Conservation (phyloP, 768 basidiomycete genomes). For the Tylopilus subfusipes region DNA sequence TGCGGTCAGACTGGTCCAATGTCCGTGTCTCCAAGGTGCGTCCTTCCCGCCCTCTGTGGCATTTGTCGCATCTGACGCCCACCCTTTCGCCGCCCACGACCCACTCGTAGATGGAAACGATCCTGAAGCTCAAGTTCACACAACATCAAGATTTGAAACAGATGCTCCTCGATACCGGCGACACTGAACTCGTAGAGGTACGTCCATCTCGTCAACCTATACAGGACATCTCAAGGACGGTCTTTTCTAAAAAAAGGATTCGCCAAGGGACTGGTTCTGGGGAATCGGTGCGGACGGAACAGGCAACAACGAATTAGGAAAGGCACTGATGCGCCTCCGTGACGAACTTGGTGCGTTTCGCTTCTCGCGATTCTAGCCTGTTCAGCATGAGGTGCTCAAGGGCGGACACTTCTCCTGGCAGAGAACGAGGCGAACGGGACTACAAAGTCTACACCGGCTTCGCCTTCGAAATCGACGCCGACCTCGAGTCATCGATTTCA, state of each 20-base stretch:
- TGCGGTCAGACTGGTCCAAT: constrained; percentile 61
- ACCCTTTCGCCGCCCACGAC: too few relatives aligned
- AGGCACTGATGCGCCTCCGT: constrained; percentile 62
- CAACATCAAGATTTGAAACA: constrained; percentile 58
- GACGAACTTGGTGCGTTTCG: constrained; percentile 45
- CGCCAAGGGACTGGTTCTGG: constrained; percentile 75
- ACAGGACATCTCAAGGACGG: neutral
- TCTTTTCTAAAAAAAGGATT: constrained; percentile 44
- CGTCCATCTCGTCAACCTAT: constrained; percentile 4
- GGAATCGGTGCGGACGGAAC: constrained; percentile 62
- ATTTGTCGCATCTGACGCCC: neutral
- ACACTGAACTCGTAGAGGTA: constrained; percentile 68
- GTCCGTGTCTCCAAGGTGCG: constrained; percentile 62
- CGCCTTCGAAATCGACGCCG: neutral
- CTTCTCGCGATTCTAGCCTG: neutral
- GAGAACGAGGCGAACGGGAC: constrained; percentile 9
- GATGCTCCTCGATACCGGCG: constrained; percentile 62
- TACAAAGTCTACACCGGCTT: neutral
- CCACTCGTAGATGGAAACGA: constrained; percentile 56
- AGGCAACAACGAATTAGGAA: constrained; percentile 72
- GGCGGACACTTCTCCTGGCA: neutral
- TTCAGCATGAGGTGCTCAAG: constrained; percentile 2
- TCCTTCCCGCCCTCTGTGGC: neutral
- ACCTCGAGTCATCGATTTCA: constrained; percentile 3
- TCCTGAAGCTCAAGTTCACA: constrained; percentile 63